Conservation (phyloP, 192 early-diverging fungal genomes). For the Chytriomyces sp. region DNA sequence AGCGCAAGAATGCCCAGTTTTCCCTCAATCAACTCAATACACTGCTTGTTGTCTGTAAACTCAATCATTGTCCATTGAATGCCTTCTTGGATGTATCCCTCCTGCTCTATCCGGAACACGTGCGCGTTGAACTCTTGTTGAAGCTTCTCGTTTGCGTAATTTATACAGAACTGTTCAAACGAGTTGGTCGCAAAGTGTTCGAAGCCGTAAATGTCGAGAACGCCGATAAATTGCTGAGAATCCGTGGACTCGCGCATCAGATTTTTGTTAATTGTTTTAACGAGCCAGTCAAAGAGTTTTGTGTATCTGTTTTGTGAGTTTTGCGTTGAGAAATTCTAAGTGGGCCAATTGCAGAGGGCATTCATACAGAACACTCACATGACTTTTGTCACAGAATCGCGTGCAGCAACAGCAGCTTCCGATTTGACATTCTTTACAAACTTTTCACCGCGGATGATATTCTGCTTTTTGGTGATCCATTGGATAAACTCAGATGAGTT, state of each 20-base stretch:
- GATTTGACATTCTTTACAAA: slow-evolving; percentile 72
- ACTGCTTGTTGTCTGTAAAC: slow-evolving; percentile 94
- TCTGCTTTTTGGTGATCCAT: slow-evolving; percentile 84
- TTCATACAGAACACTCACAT: slow-evolving; percentile 68
- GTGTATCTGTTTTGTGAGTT: slow-evolving; percentile 70
- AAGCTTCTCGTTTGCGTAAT: slow-evolving; percentile 91
- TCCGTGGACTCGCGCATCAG: slow-evolving; percentile 55
- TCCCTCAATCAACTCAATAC: slow-evolving; percentile 89
- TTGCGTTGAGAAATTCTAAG: not conserved
- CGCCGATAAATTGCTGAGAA: slow-evolving; percentile 76
- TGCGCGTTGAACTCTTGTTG: slow-evolving; percentile 96
- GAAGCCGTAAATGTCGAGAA: slow-evolving; percentile 88
- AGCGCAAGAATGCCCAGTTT: slow-evolving; percentile 87
- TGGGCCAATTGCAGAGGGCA: too few species aligned
- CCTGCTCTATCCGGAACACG: slow-evolving; percentile 94
- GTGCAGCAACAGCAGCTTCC: slow-evolving; percentile 67
- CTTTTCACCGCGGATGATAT: slow-evolving; percentile 56
- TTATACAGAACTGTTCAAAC: slow-evolving; percentile 91
- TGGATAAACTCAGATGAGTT: slow-evolving; percentile 51
- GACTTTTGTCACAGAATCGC: slow-evolving; percentile 88
- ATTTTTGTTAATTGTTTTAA: slow-evolving; percentile 75
- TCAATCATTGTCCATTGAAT: slow-evolving; percentile 70
- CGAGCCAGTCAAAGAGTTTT: slow-evolving; percentile 89
- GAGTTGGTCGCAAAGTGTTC: slow-evolving; percentile 80
- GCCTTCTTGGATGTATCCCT: slow-evolving; percentile 78